phyloP scores from a whole-genome alignment of 495 filamentous ascomycete genomes.

The Lasiosphaeria ovina region DNA sequence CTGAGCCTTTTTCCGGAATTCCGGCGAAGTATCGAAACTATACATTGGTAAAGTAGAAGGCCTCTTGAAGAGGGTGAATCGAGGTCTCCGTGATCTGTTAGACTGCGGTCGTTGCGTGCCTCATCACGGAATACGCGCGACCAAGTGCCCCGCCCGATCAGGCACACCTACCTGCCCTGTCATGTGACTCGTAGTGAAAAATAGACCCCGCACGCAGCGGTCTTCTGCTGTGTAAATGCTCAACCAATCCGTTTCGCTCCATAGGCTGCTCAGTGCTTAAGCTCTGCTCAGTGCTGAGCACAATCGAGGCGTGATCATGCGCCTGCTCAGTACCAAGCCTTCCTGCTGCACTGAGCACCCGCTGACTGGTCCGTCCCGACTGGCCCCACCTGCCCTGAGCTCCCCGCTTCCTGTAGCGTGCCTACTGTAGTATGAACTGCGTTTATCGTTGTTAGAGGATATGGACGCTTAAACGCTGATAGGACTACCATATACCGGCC shows the following conservation, averaged over 20 bases:
- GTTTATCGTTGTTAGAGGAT: not conserved
- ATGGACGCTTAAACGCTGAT: conserved; percentile 8
- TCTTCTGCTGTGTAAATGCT: no score
- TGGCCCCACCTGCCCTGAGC: no score
- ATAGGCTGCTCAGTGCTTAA: no score
- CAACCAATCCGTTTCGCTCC: no score
- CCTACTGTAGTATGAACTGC: no score
- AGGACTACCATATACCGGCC: conserved; percentile 9
- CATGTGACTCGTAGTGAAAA: not conserved
- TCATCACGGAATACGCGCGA: not conserved
- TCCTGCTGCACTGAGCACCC: no score
- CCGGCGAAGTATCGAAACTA: conserved; percentile 9
- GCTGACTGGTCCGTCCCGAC: no score
- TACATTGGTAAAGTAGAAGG: conserved; percentile 2
- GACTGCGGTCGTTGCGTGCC: not conserved
- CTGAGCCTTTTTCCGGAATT: conserved; percentile 5
- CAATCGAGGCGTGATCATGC: no score
- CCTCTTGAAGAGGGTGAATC: conserved; percentile 6
- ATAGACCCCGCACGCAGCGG: not conserved
- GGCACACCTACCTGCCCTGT: not conserved
- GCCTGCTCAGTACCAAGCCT: no score
- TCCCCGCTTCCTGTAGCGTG: no score
- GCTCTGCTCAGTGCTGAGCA: no score
- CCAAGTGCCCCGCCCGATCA: not conserved
- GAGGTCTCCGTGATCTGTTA: conserved; percentile 1